Base-by-base conservation (phyloP, 169 alveolate genomes). In the Theileria annulata region DNA sequence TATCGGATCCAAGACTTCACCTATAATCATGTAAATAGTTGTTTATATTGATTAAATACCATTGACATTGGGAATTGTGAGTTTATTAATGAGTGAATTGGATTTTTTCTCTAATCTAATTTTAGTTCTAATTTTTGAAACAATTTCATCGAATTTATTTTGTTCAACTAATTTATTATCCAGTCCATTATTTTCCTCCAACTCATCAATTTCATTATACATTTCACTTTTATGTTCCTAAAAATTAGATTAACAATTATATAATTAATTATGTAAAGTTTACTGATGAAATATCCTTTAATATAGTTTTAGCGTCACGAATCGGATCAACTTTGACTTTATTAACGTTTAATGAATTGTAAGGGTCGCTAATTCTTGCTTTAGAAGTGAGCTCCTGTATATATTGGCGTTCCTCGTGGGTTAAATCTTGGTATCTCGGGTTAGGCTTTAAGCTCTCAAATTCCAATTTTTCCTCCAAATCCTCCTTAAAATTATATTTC, bases 111-210 rank as follows among this genome's bases (percentile, higher is more conserved):
- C 94, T 71, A 37, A 47, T 66, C 94, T 71, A 25, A 87, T 83
- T 76, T 86, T 73, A 71, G 87, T 87, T 48, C 94, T 79, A 33
- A 90, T 90, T 64, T 92, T 66, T 21, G 94, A 90, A 9, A 90
- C 94, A 1, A 90, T 77, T 76, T 90, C 94, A 68, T 90, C 92
- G 74, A 87, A 87, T 54, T 77, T 78, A 74, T 86, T 90, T 58
- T 84, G 85, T 35, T 79, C 90, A 27, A 85, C 81, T 70, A 86
- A 59, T 54, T 49, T 30, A 25, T 63, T 35, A 33, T 37, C 83
- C 2, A 42, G 23, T 4, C 25, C 68, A 60, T 76, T 79, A 30
- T 35, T 78, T 23, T 56, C 76, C 25, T 48, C 80, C 4, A 47
- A 48, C 42, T 73, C 88, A 19, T 35, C 56, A 42, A 42, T 42